Base-by-base conservation (phyloP, 2,329 filamentous ascomycete genomes). In the Trichoderma semiorbis region DNA sequence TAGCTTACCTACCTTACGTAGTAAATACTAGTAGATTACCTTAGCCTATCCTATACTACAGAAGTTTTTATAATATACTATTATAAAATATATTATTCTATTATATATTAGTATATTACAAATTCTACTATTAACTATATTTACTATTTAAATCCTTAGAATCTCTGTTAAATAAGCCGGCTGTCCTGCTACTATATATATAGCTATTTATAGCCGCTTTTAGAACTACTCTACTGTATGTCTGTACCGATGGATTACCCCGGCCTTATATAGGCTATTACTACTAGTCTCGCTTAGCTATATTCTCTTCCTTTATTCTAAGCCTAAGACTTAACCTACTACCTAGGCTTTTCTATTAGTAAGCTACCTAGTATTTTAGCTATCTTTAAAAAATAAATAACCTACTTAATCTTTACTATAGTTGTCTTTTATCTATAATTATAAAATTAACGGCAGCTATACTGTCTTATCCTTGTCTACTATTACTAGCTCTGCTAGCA, bases 51-150 rank as follows among this genome's bases (percentile, higher is more conserved):
- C 28, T n/a, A 39, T 34, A 16, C 60, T 28, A 34, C 53, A n/a
- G 57, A 70, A 70, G 53, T 62, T 63, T 36, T 70, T 70, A 53
- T 70, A 58, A 16, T 70, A 70, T 62, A 39, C 21, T 53, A 39
- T 70, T 26, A 70, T 55, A 50, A 70, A 70, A 70, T 39, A 70
- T 30, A 70, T 61, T 26, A 62, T 16, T 26, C 18, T 39, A 39
- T 63, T 26, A 36, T 36, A 47, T 32, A 32, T 7, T 47, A 66
- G 32, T 66, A 66, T 66, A 47, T 66, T 66, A 16, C 26, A 63
- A 43, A 30, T 7, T 18, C 14, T n/a, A 12, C 12, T 32, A 18
- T 58, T 28, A 18, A 30, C 8, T 18, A n/a, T 58, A 58, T 58
- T 58, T 7, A 18, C 30, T 30, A 58, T 58, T 7, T 30, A 30